These are phyloP conservation scores for Globisporangium recalcitrans DNA, from an alignment of 352 stramenopile genomes.

Conservation along the genomic window DNA sequence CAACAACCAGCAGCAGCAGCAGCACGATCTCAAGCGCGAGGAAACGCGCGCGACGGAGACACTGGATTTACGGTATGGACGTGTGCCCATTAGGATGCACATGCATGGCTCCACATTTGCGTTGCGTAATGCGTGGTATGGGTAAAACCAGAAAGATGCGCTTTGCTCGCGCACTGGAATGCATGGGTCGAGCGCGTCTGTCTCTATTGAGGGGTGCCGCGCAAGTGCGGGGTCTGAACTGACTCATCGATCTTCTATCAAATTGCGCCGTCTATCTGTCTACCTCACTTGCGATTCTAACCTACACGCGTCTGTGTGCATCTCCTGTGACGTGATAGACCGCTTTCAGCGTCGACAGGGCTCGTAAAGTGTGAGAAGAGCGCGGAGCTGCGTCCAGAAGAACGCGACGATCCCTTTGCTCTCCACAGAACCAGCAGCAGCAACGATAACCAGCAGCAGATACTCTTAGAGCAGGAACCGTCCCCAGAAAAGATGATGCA, in stretches of 20 bases:
- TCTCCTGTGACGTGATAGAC: background rate
- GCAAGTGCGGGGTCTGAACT: background rate
- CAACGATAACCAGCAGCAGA: conserved; percentile 7
- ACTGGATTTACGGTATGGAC: conserved; percentile 5
- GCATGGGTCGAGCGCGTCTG: background rate
- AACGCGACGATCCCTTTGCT: background rate
- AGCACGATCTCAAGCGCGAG: conserved; percentile 11
- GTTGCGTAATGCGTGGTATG: background rate
- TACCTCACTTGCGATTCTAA: background rate
- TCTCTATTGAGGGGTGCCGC: conserved; percentile 6
- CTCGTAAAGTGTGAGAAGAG: background rate
- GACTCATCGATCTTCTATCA: background rate
- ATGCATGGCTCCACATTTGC: background rate
- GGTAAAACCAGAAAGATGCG: conserved; percentile 3
- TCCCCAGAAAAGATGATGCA: conserved; percentile 6
- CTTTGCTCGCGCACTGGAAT: background rate
- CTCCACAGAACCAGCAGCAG: background rate
- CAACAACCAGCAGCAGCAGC: background rate
- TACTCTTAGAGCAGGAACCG: background rate
- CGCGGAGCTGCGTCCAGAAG: background rate
- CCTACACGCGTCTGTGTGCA: background rate
- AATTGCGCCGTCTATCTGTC: background rate
- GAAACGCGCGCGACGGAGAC: conserved; percentile 12
- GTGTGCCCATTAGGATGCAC: background rate
- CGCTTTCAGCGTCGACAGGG: background rate